Evolutionary conservation across 2,329 filamentous ascomycete genomes (phyloP), one percentile per base, ranked within the genome.

Genomic region (Stagonosporopsis rhizophila): DNA sequence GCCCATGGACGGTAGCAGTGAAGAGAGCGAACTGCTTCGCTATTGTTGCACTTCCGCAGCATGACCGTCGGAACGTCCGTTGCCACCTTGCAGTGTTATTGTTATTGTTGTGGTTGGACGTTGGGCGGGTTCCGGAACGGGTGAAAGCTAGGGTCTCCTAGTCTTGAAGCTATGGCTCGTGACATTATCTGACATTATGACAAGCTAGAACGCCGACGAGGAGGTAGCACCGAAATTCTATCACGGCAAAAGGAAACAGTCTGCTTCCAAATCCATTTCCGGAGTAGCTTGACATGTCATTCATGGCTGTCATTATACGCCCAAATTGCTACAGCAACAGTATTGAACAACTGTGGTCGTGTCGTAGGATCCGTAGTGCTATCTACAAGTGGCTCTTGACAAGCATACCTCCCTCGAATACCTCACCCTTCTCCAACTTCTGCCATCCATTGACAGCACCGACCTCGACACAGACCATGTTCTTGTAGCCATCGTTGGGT

Each of bases 381-480:
- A 3, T 9, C 38, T 54, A 76, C 23, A 77, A 65, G 49, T 75
- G 60, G 59, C 74, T 77, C 72, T 81, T 82, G 56, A 86, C 81
- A 47, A 82, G 79, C 77, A 86, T 84, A 9, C 85, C 85, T 38
- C 85, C 86, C 73, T 89, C 86, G 78, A 86, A 89, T 2, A 83
- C 83, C 64, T 88, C 86, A 19, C 92, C 92, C 41, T 88, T 87
- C 75, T 98, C 95, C 65, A 98, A 80, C 66, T 87, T 90, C 78
- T 89, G 88, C 91, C 91, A 98, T 6, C 83, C 86, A 64, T 85
- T 83, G 17, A 98, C 94, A 9, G 88, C 85, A 12, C 95, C 95
- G 2, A 94, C 90, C 82, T 99, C 95, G 46, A 98, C 86, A 73
- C 95, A 98, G 39, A 99, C 81, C 91, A 98, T 97, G 56, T 92